Evolutionary conservation across 2,329 filamentous ascomycete genomes (phyloP).

Genomic region (Stemphylium beticola): DNA sequence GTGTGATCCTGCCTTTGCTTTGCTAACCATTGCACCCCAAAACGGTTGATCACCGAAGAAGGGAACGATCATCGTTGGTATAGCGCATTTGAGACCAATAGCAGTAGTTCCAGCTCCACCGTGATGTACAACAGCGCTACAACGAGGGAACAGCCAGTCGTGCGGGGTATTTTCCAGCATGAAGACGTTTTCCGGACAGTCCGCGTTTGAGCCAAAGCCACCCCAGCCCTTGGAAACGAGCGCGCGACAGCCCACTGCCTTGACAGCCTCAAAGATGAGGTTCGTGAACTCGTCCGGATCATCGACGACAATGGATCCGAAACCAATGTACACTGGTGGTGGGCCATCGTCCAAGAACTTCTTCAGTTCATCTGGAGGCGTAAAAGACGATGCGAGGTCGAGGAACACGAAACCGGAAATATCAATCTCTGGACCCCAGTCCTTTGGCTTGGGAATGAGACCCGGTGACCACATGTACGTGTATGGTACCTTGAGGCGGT

Average conservation of each 20-base stretch:
- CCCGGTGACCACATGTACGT: conserved; percentile 72
- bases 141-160: conserved; percentile 76
- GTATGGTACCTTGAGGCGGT: conserved; percentile 75
- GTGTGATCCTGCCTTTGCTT: conserved; percentile 67
- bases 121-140: conserved; percentile 73
- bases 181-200: conserved; percentile 64
- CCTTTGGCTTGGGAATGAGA: conserved; percentile 69
- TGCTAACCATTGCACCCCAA: conserved; percentile 74
- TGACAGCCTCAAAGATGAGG: conserved; percentile 73
- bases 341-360: conserved; percentile 51
- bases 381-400: conserved; percentile 67
- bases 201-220: conserved; percentile 64
- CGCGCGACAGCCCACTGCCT: conserved; percentile 70
- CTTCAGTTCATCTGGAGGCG: conserved; percentile 62
- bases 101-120: conserved; percentile 81
- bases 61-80: conserved; percentile 76
- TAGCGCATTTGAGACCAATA: conserved; percentile 72
- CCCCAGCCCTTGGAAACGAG: conserved; percentile 80
- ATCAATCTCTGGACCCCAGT: conserved; percentile 74
- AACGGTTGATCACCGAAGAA: conserved; percentile 84
- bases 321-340: conserved; percentile 74
- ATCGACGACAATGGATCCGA: conserved; percentile 77
- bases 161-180: conserved; percentile 78
- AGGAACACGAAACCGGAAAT: conserved; percentile 81
- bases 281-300: conserved; percentile 71